These are phyloP conservation scores for Globisporangium yorkense DNA, from an alignment of 352 stramenopile genomes.

Conservation along the genomic window DNA sequence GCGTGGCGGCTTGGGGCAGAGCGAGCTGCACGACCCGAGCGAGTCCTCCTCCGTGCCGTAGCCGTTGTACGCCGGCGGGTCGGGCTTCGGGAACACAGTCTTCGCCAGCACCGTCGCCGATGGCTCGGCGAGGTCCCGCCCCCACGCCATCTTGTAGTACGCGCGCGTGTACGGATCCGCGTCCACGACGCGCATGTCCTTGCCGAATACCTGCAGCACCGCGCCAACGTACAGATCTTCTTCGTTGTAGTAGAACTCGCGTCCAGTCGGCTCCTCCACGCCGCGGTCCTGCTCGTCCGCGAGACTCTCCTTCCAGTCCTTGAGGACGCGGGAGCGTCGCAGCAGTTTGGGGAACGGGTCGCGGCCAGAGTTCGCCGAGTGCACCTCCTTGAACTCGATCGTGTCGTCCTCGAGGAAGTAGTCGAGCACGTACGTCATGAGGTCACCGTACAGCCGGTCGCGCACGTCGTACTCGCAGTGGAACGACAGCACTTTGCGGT, in stretches of 20 bases:
- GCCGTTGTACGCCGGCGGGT: constrained; percentile 62
- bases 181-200: constrained; percentile 67
- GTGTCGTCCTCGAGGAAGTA: constrained; percentile 89
- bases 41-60: constrained; percentile 78
- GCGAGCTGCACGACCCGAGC: constrained; percentile 49
- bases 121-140: constrained; percentile 30
- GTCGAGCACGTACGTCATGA: constrained; percentile 74
- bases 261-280: constrained; percentile 60
- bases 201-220: constrained; percentile 63
- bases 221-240: constrained; percentile 59
- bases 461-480: constrained; percentile 82
- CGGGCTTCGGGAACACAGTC: constrained; percentile 44
- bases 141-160: constrained; percentile 74
- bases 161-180: constrained; percentile 69
- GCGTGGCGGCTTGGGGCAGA: constrained; percentile 63
- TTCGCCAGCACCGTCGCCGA: constrained; percentile 40
- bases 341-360: constrained; percentile 79
- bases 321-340: constrained; percentile 52
- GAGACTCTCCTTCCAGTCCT: constrained; percentile 60
- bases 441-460: constrained; percentile 72
- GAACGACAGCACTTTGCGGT: constrained; percentile 84
- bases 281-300: constrained; percentile 67
- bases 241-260: constrained; percentile 69
- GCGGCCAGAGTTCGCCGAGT: constrained; percentile 71
- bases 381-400: constrained; percentile 85